Evolutionary conservation across 805 yeast species (phyloP), one percentile per base, ranked within the genome.

Genomic region (Saccharomycopsis javanensis): DNA sequence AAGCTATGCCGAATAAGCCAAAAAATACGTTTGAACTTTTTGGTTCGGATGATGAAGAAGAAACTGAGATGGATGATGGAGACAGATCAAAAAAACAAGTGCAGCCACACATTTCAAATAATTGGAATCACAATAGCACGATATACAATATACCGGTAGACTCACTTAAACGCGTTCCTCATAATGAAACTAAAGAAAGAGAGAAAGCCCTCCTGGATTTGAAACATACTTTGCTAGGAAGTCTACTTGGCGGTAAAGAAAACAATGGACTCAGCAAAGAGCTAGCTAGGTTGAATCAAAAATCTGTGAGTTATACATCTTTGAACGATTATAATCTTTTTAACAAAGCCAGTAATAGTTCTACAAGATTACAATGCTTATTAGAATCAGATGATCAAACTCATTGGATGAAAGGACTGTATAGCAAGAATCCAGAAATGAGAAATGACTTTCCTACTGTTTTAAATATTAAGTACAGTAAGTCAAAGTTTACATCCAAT

Each of bases 401-500:
- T 42, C 25, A 16, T 15, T 42, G 48, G 37, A 48, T 58, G 56
- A 58, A 54, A 28, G 61, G 61, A 13, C 55, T 34, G 11, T 38
- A 46, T 16, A 56, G 53, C 7, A 30, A 20, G 13, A 56, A 53
- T 4, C 60, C 60, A 4, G 60, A 55, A 20, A 27, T 55, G 27
- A n/a, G 45, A 18, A 4, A 25, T 15, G 27, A 15, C 20, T 58
- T 58, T 46, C 56, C 45, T 3, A 16, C 37, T 13, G 57, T 52
- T 25, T 48, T 45, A 16, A 25, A 31, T 8, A 37, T 33, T 28
- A 35, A 54, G 5, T 38, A 50, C n/a, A 16, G 20, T 18, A 52
- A 42, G 18, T 55, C 70, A 54, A 37, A 69, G 51, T n/a, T 42
- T 18, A 55, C 50, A 5, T 56, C 59, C 13, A 42, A 20, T 7